Evolutionary conservation across 108 stramenopile species (phyloP).

Genomic region (Skeletonema tropicum): DNA sequence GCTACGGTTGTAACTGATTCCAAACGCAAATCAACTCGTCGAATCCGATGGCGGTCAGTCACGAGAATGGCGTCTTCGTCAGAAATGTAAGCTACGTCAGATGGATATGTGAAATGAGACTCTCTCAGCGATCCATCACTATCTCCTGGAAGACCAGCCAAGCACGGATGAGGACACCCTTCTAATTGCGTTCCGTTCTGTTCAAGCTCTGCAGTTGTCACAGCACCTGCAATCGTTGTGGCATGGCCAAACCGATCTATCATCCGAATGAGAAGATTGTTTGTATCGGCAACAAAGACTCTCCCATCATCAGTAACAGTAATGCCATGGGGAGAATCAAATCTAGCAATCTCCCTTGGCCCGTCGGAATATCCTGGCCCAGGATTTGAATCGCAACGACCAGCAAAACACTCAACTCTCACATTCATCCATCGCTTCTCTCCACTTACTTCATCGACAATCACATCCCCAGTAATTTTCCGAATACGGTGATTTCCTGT

Average conservation of each 20-base stretch:
- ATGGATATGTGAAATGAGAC: slow-evolving; percentile 73
- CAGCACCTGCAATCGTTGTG: slow-evolving; percentile 64
- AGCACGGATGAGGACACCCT: slow-evolving; percentile 65
- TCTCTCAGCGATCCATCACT: slow-evolving; percentile 53
- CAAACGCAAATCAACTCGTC: slow-evolving; percentile 47
- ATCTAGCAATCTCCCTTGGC: slow-evolving; percentile 49
- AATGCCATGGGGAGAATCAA: slow-evolving; percentile 78
- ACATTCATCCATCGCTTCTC: slow-evolving; percentile 55
- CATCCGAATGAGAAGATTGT: slow-evolving; percentile 76
- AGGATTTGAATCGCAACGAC: slow-evolving; percentile 59
- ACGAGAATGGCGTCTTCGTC: slow-evolving; percentile 61
- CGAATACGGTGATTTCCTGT: slow-evolving; percentile 83
- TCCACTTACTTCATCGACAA: slow-evolving; percentile 25
- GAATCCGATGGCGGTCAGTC: slow-evolving; percentile 68
- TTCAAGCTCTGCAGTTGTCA: slow-evolving; percentile 20
- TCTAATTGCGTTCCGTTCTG: slow-evolving; percentile 23
- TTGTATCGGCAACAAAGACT: slow-evolving; percentile 87
- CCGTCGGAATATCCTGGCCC: slow-evolving; percentile 81
- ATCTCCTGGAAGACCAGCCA: slow-evolving; percentile 68
- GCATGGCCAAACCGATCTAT: slow-evolving; percentile 57
- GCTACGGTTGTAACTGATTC: slow-evolving; percentile 73
- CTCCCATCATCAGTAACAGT: slow-evolving; percentile 58
- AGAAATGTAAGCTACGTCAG: slow-evolving; percentile 66
- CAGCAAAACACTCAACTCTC: slow-evolving; percentile 58
- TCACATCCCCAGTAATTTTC: slow-evolving; percentile 48